Conservation (phyloP, 371 early-diverging fungal species). For the Mortierella sp. region DNA sequence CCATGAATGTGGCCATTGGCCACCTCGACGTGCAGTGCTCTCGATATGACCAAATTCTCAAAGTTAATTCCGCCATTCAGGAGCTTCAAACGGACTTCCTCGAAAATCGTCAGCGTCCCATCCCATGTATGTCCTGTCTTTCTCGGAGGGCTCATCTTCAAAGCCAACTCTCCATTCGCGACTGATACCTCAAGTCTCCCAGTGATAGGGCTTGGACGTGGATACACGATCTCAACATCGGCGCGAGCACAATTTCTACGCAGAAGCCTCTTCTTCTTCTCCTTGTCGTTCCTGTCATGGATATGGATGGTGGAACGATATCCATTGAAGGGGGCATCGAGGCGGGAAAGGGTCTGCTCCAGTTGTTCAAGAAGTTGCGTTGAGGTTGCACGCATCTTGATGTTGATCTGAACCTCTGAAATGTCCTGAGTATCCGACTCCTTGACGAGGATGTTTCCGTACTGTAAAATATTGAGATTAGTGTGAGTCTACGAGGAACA, state of each 20-base stretch:
- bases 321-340: not conserved
- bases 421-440: slow-evolving; percentile 2
- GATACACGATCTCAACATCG: slow-evolving; percentile 24
- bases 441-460: slow-evolving; percentile 9
- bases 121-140: not conserved
- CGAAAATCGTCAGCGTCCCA: slow-evolving; percentile 13
- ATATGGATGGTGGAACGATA: not conserved
- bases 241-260: slow-evolving; percentile 9
- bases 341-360: not conserved
- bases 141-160: not conserved
- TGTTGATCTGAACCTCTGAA: not conserved
- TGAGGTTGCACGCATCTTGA: slow-evolving; percentile 5
- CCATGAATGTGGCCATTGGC: slow-evolving; percentile 20
- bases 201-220: not conserved
- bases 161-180: slow-evolving; percentile 6
- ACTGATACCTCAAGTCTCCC: slow-evolving; percentile 1
- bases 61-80: slow-evolving; percentile 9
- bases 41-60: not conserved
- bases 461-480: no score
- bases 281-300: not conserved
- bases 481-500: not conserved
- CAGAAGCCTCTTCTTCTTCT: slow-evolving; percentile 3
- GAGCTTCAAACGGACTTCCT: not conserved
- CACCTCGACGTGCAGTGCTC: not conserved
- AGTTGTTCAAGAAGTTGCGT: slow-evolving; percentile 1